phyloP scores from a whole-genome alignment of 129 eudicot species.

The Pittosporum tobira region DNA sequence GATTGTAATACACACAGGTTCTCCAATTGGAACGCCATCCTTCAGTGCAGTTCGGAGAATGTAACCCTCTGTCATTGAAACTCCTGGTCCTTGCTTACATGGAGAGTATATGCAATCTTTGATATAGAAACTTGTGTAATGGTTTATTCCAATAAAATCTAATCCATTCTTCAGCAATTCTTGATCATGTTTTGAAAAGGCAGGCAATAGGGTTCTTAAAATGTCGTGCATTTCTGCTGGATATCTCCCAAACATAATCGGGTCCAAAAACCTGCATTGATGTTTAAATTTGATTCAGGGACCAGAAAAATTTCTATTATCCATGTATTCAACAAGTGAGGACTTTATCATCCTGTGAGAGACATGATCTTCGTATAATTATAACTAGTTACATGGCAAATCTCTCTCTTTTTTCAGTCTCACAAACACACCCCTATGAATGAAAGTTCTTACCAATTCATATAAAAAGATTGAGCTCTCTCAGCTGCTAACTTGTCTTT shows the following conservation, averaged over 20 bases:
- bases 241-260: slow-evolving; percentile 53
- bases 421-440: neutral
- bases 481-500: slow-evolving; percentile 52
- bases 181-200: slow-evolving; percentile 26
- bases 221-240: slow-evolving; percentile 53
- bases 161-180: slow-evolving; percentile 28
- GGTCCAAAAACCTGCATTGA: slow-evolving; percentile 59
- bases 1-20: slow-evolving; percentile 37
- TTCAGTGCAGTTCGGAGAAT: slow-evolving; percentile 36
- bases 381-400: neutral
- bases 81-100: slow-evolving; percentile 46
- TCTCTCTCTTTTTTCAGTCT: neutral
- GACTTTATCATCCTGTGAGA: too few species aligned
- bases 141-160: slow-evolving; percentile 74
- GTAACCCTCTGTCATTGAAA: slow-evolving; percentile 50
- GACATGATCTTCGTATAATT: neutral
- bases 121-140: slow-evolving; percentile 56
- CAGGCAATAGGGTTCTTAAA: slow-evolving; percentile 47
- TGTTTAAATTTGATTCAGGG: too few species aligned
- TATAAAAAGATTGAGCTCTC: slow-evolving; percentile 62
- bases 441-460: slow-evolving; percentile 41
- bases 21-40: slow-evolving; percentile 46
- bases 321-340: too few species aligned
- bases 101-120: slow-evolving; percentile 60
- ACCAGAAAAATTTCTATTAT: too few species aligned